Base-by-base conservation (phyloP, 768 basidiomycete genomes). In the Suillus ampliporus region DNA sequence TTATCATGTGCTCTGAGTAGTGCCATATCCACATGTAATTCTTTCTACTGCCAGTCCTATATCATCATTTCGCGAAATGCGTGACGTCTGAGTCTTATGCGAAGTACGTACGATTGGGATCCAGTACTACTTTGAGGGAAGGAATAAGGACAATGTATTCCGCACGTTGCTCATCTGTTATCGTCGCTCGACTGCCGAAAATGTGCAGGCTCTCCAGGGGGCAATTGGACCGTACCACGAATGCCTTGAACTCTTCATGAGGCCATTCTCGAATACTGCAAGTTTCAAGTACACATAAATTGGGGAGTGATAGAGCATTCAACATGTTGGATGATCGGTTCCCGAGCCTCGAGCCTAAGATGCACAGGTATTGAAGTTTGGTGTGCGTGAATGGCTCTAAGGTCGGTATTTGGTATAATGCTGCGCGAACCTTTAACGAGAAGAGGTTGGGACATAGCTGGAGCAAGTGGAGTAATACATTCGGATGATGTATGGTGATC, bases 211-310 rank as follows among this genome's bases (percentile, higher is more conserved):
- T 61, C 63, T 63, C 66, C 10, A 71, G 61, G 14, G 69, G 71
- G 23, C 71, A 72, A 23, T 6, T 9, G 15, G 71, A 72, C 3
- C 71, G 69, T 43, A n/a, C 17, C n/a, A 70, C 11, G 23, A 72
- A 72, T 21, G 62, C 15, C 54, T 48, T 71, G 54, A 72, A 48
- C 15, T 58, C 62, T 3, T 62, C 35, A 19, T 65, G 60, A 34
- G 43, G 62, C 66, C 71, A 72, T 19, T 6, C 31, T n/a, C 9
- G 28, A 41, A 67, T 28, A 59, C 67, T 61, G 17, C 40, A 35
- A n/a, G 65, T 48, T 31, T 61, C 43, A 56, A 72, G 47, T 11
- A 47, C 26, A 5, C 43, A 47, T 34, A 71, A 58, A 17, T 46
- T 41, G 1, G 69, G 69, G 19, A 71, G 37, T 8, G 65, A 68